Evolutionary conservation across 1,139 yeast species (phyloP), one percentile per base, ranked within the genome.

Genomic region (Geotrichum europaeum): DNA sequence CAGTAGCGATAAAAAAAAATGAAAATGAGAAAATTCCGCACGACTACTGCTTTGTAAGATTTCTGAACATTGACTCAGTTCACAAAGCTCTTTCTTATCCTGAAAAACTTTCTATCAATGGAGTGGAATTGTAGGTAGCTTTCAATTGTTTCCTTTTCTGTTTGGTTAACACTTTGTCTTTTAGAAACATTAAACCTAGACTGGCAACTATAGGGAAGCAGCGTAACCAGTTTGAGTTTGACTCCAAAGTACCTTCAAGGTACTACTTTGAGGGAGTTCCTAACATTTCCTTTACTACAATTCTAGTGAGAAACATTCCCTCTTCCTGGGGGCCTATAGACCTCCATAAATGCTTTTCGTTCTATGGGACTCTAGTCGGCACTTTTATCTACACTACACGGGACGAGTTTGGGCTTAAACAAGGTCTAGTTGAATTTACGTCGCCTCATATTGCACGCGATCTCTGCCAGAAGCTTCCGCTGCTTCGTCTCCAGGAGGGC

Each of bases 291-390:
- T 59, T 59, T 30, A 43, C 61, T 4, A 59, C 61, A 13, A 34
- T 59, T 13, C 18, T 59, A 30, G 56, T 59, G n/a, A 50, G 34
- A 43, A 51, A 51, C 22, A 47, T 59, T 18, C 61, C 61, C n/a
- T 34, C 18, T 4, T 28, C 36, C 5, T 59, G 61, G 61, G 22
- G 18, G 34, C 58, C 61, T 20, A 28, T 34, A 20, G 58, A 55
- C 51, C 51, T 59, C 40, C 56, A 59, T 51, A 52, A 49, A n/a
- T 55, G 58, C 54, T 59, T 59, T 49, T 55, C 61, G 15, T 25
- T 36, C 7, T 55, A 55, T 49, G 59, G 61, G 12, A 18, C 40
- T 12, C 58, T 59, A 18, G 40, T 59, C 13, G 61, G 61, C n/a
- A 30, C 55, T n/a, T 59, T 59, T 28, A 49, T 59, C 13, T 59